phyloP scores from a whole-genome alignment of 2,329 filamentous ascomycete species.

The Torrubiellomyces zombiae region DNA sequence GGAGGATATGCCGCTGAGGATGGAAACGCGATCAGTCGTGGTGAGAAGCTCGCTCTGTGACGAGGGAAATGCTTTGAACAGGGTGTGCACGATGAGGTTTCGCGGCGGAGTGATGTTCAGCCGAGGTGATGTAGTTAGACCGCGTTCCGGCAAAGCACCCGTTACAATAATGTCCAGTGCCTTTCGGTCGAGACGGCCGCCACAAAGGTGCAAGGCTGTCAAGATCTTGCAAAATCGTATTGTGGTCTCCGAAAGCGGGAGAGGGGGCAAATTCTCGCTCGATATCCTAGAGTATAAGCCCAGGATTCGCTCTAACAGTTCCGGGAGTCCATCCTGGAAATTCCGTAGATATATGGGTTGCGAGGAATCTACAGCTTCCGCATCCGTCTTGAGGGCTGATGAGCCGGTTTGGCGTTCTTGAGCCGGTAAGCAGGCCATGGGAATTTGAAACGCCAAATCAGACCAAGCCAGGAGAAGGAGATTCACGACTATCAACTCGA shows the following conservation, averaged over 20 bases:
- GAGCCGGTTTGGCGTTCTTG: constrained; percentile 28
- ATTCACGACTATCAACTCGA: constrained; percentile 74
- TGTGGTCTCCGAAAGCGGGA: constrained; percentile 55
- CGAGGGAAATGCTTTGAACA: constrained; percentile 56
- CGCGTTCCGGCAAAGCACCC: constrained; percentile 36
- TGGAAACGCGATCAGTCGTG: constrained; percentile 57
- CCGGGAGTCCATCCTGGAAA: constrained; percentile 46
- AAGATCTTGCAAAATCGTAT: constrained; percentile 59
- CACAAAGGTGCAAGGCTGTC: constrained; percentile 46
- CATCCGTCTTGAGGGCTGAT: constrained; percentile 9
- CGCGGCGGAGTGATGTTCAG: constrained; percentile 39
- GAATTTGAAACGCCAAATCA: constrained; percentile 68
- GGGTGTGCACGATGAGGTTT: constrained; percentile 44
- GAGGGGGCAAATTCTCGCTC: constrained; percentile 51
- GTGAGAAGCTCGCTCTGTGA: constrained; percentile 50
- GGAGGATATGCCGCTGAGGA: constrained; percentile 75
- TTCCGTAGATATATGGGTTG: constrained; percentile 37
- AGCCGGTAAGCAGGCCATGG: constrained; percentile 33
- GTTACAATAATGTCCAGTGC: constrained; percentile 49
- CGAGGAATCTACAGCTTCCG: constrained; percentile 18
- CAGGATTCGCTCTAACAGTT: constrained; percentile 58
- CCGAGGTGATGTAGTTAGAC: constrained; percentile 34
- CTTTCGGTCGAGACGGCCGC: constrained; percentile 43
- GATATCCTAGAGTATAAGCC: constrained; percentile 56
- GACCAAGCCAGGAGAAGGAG: constrained; percentile 74